A percentile compares a stretch with the other conserved stretches of the same genome.
Conservation (phyloP, 2,329 filamentous ascomycete genomes). For the Diaporthe helianthi region DNA sequence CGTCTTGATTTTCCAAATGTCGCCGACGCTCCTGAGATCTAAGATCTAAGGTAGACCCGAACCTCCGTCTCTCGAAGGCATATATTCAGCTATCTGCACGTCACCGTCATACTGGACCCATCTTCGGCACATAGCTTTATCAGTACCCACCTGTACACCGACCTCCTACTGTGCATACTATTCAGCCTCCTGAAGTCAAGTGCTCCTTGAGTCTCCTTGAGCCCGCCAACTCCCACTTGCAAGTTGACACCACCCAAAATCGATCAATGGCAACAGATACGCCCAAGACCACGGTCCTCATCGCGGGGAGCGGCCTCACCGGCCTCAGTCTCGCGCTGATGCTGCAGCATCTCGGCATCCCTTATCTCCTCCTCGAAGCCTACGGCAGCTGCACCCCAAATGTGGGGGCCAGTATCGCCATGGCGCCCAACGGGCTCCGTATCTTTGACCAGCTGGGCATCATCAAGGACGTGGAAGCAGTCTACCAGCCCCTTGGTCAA, state of each 20-base stretch:
- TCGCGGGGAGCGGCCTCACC: constrained; percentile 13
- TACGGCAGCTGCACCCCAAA: constrained; percentile 13
- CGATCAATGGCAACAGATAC: background rate
- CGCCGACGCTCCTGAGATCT: background rate
- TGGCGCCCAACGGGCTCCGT: constrained; percentile 2
- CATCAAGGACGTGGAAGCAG: background rate
- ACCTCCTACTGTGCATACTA: too few species aligned
- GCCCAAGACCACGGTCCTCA: constrained; percentile 1
- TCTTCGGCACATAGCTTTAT: background rate
- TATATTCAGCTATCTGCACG: background rate
- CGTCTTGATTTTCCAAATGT: background rate
- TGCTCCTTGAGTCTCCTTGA: too few species aligned
- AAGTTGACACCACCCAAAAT: background rate
- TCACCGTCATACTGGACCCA: background rate
- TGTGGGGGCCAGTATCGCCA: constrained; percentile 1
- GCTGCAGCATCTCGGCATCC: constrained; percentile 6
- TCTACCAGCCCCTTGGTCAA: background rate
- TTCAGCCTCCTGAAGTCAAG: too few species aligned
- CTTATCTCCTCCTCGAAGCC: constrained; percentile 15
- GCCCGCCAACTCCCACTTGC: too few species aligned
- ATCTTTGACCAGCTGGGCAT: constrained; percentile 12
- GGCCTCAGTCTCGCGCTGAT: background rate
- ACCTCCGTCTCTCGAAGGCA: background rate
- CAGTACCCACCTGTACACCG: too few species aligned
- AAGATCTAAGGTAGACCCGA: background rate